These are phyloP conservation scores for Fusarium denticulatum DNA, from an alignment of 2,329 filamentous ascomycete species.

Conservation along the genomic window DNA sequence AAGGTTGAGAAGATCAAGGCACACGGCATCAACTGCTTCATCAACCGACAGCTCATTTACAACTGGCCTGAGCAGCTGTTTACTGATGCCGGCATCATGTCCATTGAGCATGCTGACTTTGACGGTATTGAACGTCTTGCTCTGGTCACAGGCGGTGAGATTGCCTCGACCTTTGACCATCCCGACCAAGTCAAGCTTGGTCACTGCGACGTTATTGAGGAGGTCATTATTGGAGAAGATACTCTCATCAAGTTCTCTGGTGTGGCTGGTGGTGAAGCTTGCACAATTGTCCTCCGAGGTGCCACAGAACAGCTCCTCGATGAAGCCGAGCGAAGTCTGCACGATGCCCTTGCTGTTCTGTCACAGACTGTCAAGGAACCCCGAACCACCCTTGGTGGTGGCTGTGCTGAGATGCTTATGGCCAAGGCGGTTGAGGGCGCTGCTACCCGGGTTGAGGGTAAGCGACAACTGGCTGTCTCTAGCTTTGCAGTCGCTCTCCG, in stretches of 20 bases:
- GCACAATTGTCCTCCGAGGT: conserved; percentile 95
- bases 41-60: conserved; percentile 99
- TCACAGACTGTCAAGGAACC: conserved; percentile 97
- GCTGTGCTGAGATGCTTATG: conserved; percentile 99
- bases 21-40: conserved; percentile 99
- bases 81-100: conserved; percentile 96
- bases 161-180: conserved; percentile 97
- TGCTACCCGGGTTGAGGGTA: conserved; percentile 93
- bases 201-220: conserved; percentile 94
- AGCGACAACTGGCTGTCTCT: conserved; percentile 93
- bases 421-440: conserved; percentile 95
- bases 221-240: conserved; percentile 98
- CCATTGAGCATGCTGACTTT: conserved; percentile 98
- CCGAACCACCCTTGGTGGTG: conserved; percentile 91
- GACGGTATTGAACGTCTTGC: conserved; percentile 96
- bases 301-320: conserved; percentile 97
- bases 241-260: conserved; percentile 98
- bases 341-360: conserved; percentile 94
- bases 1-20: conserved; percentile 99
- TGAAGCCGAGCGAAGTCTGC: conserved; percentile 93
- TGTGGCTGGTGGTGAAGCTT: conserved; percentile 91
- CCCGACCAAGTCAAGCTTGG: conserved; percentile 97
- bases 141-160: conserved; percentile 95
- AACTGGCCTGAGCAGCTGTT: conserved; percentile 99
- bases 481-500: conserved; percentile 89